Base-by-base conservation (phyloP, 176 grass and related monocot genomes). In the Oryza glumipatula region DNA sequence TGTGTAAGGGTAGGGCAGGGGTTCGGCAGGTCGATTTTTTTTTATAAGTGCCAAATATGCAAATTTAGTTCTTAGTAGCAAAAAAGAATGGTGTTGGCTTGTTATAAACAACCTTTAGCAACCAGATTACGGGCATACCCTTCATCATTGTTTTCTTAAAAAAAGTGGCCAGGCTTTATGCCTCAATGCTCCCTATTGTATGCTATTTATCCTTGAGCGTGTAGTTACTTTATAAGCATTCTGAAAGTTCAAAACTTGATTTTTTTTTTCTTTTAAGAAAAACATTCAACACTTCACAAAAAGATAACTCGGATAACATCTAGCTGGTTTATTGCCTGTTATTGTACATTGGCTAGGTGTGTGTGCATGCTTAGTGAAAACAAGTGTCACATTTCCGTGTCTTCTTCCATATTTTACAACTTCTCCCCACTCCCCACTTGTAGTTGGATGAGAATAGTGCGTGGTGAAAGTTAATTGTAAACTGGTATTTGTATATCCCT, bases 401-500 rank as follows among this genome's bases (percentile, higher is more conserved):
- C 45, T 58, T 58, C 9, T 65, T 65, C 28, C 46, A 24, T 21
- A 81, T 69, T 80, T 54, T 54, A 1, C 66, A 11, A 70, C n/a
- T 32, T 81, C 33, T 54, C 22, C 45, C 32, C 3, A 69, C 11
- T 69, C 19, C 47, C n/a, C 3, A 33, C 78, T 70, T 80, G 65
- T 80, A 35, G 65, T 80, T 22, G 17, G 13, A 7, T 70, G 78
- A 69, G 65, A 69, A 45, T 33, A 68, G 17, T 68, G 45, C 30
- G 52, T 70, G 78, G 6, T 30, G 46, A 72, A 63, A 17, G 73
- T 30, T 60, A 63, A 17, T 73, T 28, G 22, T 32, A 21, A 71
- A 65, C 23, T 6, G 46, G 43, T 68, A 51, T 22, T 51, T 33
- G 52, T 45, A 80, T 52, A 52, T 38, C 28, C 30, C 6, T 72